phyloP scores from a whole-genome alignment of 2,329 filamentous ascomycete genomes.

The Apiospora sp. region DNA sequence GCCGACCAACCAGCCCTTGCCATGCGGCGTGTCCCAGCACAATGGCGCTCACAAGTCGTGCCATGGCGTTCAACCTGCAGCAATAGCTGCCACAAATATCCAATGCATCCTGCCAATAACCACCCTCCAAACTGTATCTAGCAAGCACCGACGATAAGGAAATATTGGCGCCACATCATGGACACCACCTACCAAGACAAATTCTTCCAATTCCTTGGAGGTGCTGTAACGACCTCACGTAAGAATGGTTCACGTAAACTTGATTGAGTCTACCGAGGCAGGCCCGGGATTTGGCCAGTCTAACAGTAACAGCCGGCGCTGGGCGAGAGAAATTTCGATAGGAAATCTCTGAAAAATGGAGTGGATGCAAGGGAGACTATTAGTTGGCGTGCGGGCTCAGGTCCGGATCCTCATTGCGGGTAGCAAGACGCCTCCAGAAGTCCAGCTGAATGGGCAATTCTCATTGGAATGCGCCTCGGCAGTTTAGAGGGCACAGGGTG shows the following conservation, averaged over 20 bases:
- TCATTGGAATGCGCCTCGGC: constrained; percentile 1
- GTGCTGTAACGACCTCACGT: background rate
- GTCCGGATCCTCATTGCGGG: background rate
- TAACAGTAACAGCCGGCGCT: constrained; percentile 1
- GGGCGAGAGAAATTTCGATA: background rate
- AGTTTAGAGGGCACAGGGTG: background rate
- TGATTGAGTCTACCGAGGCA: background rate
- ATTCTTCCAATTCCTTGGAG: background rate
- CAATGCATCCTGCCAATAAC: constrained; percentile 8
- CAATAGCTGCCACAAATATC: constrained; percentile 7
- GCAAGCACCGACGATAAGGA: background rate
- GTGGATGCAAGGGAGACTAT: constrained; percentile 1
- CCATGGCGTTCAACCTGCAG: constrained; percentile 14
- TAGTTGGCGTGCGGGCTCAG: constrained; percentile 8
- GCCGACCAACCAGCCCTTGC: constrained; percentile 8
- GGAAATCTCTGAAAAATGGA: background rate
- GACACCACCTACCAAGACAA: background rate
- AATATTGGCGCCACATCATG: background rate
- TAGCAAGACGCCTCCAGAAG: background rate
- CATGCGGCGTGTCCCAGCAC: constrained; percentile 11
- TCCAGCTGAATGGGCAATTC: background rate
- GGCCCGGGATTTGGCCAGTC: background rate
- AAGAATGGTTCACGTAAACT: background rate
- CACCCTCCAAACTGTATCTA: background rate
- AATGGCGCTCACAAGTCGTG: constrained; percentile 5